These are phyloP conservation scores for Hypomontagnella monticulosa DNA, from an alignment of 495 filamentous ascomycete species.

Conservation along the genomic window DNA sequence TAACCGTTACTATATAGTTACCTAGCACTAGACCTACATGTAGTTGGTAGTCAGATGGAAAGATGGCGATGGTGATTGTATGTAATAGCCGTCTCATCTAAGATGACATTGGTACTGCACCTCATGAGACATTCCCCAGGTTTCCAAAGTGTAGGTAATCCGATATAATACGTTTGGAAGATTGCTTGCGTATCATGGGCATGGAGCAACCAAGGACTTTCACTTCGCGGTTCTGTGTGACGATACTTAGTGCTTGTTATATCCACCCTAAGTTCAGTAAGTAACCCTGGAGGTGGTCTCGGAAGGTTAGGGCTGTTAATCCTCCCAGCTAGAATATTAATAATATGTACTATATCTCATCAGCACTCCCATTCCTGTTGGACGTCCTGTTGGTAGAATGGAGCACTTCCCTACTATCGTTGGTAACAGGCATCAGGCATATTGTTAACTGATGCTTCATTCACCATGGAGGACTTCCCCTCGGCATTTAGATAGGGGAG, in stretches of 20 bases:
- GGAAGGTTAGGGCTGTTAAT: slow-evolving; percentile 2
- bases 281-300: background rate
- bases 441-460: background rate
- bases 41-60: no score
- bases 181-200: slow-evolving; percentile 22
- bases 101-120: no score
- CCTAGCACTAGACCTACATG: no score
- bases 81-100: no score
- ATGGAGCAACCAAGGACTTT: slow-evolving; percentile 4
- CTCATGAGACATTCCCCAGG: no score
- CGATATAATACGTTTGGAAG: slow-evolving; percentile 15
- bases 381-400: slow-evolving; percentile 9
- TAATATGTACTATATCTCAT: background rate
- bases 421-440: background rate
- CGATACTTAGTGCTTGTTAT: background rate
- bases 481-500: background rate
- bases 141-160: background rate
- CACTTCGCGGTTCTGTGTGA: slow-evolving; percentile 11
- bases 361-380: slow-evolving; percentile 1
- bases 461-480: background rate
- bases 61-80: no score
- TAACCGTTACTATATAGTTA: no score
- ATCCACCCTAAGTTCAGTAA: background rate
- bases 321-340: background rate
- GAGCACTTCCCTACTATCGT: background rate